These are phyloP conservation scores for Arabis hirsuta DNA, from an alignment of 345 rosid genomes.

Conservation along the genomic window DNA sequence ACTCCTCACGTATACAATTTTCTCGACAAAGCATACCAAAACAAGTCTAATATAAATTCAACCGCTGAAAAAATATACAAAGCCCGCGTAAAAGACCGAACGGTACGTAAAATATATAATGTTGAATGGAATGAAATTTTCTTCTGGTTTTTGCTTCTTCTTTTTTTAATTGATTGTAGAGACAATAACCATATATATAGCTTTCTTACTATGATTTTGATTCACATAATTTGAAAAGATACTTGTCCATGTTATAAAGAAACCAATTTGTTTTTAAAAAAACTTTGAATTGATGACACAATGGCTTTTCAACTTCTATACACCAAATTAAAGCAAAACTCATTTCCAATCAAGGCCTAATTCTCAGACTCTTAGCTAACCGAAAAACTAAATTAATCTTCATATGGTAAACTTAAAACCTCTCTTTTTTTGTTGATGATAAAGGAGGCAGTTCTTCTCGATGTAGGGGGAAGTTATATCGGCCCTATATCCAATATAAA, in stretches of 20 bases:
- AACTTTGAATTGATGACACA: neutral
- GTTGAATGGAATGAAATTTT: neutral
- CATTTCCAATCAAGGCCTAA: neutral
- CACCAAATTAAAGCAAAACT: neutral
- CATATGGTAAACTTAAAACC: neutral
- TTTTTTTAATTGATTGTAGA: no score
- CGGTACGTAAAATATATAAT: slow-evolving; percentile 42
- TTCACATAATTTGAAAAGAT: neutral
- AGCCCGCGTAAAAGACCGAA: slow-evolving; percentile 10
- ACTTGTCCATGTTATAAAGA: no score
- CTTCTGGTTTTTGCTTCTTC: neutral
- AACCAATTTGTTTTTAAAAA: no score
- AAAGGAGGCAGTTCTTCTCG: slow-evolving; percentile 43
- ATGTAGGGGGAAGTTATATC: slow-evolving; percentile 44
- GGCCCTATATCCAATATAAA: slow-evolving; percentile 55
- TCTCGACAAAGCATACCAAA: slow-evolving; percentile 11
- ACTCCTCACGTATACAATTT: slow-evolving; percentile 10
- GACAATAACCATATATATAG: no score
- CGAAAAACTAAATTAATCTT: neutral
- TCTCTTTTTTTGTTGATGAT: slow-evolving; percentile 16
- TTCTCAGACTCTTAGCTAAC: neutral
- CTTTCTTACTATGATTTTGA: neutral
- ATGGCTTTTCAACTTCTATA: neutral
- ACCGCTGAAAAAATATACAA: neutral
- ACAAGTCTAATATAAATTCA: neutral